A percentile compares a stretch with the other conserved stretches of the same genome.
Evolutionary conservation across 805 yeast genomes (phyloP).

Genomic region (Teunomyces barrocoloradensis): DNA sequence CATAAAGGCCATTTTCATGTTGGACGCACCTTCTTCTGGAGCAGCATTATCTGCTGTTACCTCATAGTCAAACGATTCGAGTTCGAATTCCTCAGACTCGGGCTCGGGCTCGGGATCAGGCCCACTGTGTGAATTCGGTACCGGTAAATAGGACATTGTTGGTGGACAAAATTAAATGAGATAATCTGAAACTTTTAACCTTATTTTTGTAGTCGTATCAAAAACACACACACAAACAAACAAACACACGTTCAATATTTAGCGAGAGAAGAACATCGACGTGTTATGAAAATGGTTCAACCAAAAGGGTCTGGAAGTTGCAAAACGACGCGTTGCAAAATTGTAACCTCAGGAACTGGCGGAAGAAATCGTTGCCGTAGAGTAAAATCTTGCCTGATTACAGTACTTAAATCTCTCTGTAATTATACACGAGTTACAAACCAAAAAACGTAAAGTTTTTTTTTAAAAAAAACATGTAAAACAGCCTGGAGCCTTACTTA

Average conservation of each 20-base stretch:
- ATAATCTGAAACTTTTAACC: background rate
- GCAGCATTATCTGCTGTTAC: background rate
- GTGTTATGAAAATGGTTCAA: too few species aligned
- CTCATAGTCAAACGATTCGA: conserved; percentile 10
- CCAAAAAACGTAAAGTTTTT: too few species aligned
- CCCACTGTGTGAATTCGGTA: background rate
- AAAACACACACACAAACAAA: background rate
- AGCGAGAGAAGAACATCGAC: too few species aligned
- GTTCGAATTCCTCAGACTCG: conserved; percentile 17
- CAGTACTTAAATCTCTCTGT: background rate
- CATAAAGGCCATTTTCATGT: conserved; percentile 86
- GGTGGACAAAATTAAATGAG: background rate
- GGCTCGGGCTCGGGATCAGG: background rate
- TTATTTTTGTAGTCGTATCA: background rate
- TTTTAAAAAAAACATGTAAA: too few species aligned
- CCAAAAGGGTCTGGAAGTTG: background rate
- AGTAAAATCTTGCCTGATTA: too few species aligned
- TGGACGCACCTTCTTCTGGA: conserved; percentile 30
- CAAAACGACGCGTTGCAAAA: background rate
- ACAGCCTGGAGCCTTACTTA: too few species aligned
- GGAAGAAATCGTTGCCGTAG: background rate
- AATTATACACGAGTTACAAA: background rate
- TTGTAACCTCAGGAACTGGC: background rate
- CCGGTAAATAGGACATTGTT: background rate
- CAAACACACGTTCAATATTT: background rate